Evolutionary conservation across 257 asterid species (phyloP).

Genomic region (Leonotis leonurus): DNA sequence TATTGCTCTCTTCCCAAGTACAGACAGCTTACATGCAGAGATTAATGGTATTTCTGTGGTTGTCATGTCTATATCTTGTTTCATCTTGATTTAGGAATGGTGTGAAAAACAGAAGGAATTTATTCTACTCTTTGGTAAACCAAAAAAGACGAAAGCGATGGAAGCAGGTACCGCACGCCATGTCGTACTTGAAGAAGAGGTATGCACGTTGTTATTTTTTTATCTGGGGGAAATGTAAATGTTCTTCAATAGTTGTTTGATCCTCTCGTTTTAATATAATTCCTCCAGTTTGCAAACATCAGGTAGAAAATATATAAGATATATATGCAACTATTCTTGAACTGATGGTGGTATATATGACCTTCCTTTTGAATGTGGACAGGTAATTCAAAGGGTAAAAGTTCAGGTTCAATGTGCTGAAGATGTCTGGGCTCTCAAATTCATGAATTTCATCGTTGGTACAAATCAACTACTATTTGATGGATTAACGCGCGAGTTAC

Average conservation of each 20-base stretch:
- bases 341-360: conserved; percentile 4
- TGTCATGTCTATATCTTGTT: neutral
- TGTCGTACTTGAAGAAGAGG: conserved; percentile 79
- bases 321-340: conserved; percentile 2
- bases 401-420: conserved; percentile 45
- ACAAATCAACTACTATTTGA: conserved; percentile 68
- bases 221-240: neutral
- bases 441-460: conserved; percentile 66
- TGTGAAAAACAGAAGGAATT: conserved; percentile 86
- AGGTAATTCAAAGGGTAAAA: conserved; percentile 64
- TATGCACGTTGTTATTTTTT: conserved; percentile 1
- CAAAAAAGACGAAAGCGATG: conserved; percentile 66
- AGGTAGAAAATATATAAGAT: neutral
- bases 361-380: conserved; percentile 19
- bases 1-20: neutral
- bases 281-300: conserved; percentile 3
- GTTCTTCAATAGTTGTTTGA: neutral
- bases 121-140: conserved; percentile 45
- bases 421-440: conserved; percentile 76
- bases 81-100: conserved; percentile 60
- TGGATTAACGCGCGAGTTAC: conserved; percentile 87
- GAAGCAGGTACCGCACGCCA: conserved; percentile 80
- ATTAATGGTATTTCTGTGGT: neutral
- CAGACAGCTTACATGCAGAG: neutral
- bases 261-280: neutral